Conservation (phyloP, 2,329 filamentous ascomycete genomes). For the Nothophaeocryptopus gaeumannii region DNA sequence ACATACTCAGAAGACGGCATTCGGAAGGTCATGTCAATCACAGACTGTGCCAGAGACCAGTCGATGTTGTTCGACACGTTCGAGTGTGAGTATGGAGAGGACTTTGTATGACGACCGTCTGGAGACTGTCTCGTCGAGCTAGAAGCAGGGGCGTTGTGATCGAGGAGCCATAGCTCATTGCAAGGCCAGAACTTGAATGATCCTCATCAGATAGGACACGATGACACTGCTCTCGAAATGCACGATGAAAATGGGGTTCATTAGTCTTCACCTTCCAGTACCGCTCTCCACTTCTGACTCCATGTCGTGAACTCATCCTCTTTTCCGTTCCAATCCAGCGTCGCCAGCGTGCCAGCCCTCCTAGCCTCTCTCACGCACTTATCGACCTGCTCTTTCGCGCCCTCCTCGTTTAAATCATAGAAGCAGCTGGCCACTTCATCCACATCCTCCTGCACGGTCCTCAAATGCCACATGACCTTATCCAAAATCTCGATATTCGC, state of each 20-base stretch:
- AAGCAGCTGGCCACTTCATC: constrained; percentile 70
- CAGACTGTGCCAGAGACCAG: too few species aligned
- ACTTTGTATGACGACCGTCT: too few species aligned
- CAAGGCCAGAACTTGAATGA: constrained; percentile 10
- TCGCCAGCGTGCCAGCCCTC: constrained; percentile 55
- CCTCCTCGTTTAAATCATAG: constrained; percentile 63
- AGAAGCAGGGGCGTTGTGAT: not conserved
- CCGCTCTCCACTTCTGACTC: constrained; percentile 58
- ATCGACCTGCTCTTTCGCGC: constrained; percentile 59
- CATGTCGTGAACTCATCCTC: constrained; percentile 77
- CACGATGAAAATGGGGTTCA: not conserved
- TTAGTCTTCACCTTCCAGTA: constrained; percentile 25
- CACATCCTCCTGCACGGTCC: constrained; percentile 62
- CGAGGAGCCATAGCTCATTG: not conserved
- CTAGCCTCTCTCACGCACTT: constrained; percentile 61
- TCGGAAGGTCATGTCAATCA: too few species aligned
- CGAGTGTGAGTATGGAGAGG: too few species aligned
- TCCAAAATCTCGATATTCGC: constrained; percentile 46
- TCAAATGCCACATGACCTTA: constrained; percentile 55
- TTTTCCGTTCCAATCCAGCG: constrained; percentile 60
- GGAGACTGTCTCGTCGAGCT: not conserved
- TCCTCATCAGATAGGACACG: constrained; percentile 1
- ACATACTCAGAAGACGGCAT: too few species aligned
- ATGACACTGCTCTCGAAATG: not conserved
- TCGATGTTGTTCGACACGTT: too few species aligned